Evolutionary conservation across 1,284 basidiomycete species (phyloP).

Genomic region (Cutaneotrichosporon sp.): DNA sequence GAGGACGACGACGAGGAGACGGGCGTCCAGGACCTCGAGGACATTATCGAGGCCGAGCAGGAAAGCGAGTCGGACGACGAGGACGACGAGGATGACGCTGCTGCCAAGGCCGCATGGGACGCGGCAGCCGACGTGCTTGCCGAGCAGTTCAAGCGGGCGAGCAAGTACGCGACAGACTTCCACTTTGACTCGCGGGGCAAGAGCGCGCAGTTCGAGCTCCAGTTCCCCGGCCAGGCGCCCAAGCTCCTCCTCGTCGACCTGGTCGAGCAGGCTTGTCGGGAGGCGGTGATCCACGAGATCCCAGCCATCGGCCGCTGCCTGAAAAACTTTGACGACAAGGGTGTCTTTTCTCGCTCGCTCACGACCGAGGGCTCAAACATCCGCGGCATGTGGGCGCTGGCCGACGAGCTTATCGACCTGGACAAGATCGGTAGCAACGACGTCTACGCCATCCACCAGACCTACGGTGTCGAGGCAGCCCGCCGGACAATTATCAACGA

Average conservation of each 20-base stretch:
- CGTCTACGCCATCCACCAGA: slow-evolving; percentile 84
- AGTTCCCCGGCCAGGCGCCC: slow-evolving; percentile 65
- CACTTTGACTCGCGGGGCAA: slow-evolving; percentile 66
- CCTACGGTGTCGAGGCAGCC: slow-evolving; percentile 97
- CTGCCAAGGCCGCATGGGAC: slow-evolving; percentile 56
- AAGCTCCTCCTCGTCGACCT: slow-evolving; percentile 90
- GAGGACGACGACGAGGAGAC: slow-evolving; percentile 61
- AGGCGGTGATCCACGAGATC: slow-evolving; percentile 83
- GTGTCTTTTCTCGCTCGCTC: slow-evolving; percentile 50
- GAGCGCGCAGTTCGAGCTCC: slow-evolving; percentile 73
- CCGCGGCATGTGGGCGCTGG: slow-evolving; percentile 84
- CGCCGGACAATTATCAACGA: slow-evolving; percentile 82
- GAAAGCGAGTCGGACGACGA: slow-evolving; percentile 43
- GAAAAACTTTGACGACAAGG: slow-evolving; percentile 54
- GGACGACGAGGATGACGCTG: slow-evolving; percentile 53
- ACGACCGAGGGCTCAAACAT: slow-evolving; percentile 82
- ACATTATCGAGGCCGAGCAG: slow-evolving; percentile 64
- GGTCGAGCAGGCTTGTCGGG: slow-evolving; percentile 77
- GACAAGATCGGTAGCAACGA: slow-evolving; percentile 91
- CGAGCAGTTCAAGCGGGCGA: slow-evolving; percentile 56
- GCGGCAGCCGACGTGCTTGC: slow-evolving; percentile 51
- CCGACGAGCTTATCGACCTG: slow-evolving; percentile 74
- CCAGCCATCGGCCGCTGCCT: slow-evolving; percentile 69
- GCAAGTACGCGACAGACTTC: slow-evolving; percentile 63
- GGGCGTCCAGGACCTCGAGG: slow-evolving; percentile 59